Evolutionary conservation across 495 filamentous ascomycete species (phyloP), one percentile per base, ranked within the genome.

Genomic region (Terfezia claveryi): DNA sequence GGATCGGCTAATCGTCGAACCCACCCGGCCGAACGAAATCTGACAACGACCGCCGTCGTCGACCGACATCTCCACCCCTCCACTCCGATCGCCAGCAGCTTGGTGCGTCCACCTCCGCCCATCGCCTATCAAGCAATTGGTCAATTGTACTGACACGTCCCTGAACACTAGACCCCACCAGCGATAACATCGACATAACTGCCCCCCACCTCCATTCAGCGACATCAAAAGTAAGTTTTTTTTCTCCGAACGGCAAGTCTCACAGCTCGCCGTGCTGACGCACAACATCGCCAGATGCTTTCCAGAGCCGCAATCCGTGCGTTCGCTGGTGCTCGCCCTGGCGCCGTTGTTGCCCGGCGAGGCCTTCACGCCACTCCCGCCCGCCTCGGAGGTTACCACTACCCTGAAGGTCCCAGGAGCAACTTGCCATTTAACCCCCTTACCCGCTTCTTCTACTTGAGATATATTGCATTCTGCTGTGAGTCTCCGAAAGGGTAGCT

Each of bases 351-450:
- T 71, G 78, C 81, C 76, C 85, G 88, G 73, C 88, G 91, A 67
- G 87, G 83, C 72, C 92, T 98, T 79, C 81, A 86, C 70, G 80
- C 85, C 67, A 93, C 88, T 68, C 82, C 84, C 60, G 72, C 82
- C 68, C 89, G 83, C 71, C 71, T 91, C 61, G 78, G 77, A 56
- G 91, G 85, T 66, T 92, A 93, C 77, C 91, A 98, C 76, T 98
- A 98, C 74, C 83, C 88, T 58, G 92, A 96, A 75, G 92, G 91
- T 54, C 91, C 92, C 63, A 80, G 80, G 66, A 80, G 76, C 74
- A 95, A 94, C 76, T 72, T 98, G 57, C 91, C 91, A 58, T 98
- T 98, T 80, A 92, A 98, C 76, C 80, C 92, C 60, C 72, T 82
- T 72, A 92, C 82, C 64, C 81, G 79, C 69, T 82, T 72, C 69